Evolutionary conservation across 116 monocot genomes (phyloP), one percentile per base, ranked within the genome.

Genomic region (Zostera marina): DNA sequence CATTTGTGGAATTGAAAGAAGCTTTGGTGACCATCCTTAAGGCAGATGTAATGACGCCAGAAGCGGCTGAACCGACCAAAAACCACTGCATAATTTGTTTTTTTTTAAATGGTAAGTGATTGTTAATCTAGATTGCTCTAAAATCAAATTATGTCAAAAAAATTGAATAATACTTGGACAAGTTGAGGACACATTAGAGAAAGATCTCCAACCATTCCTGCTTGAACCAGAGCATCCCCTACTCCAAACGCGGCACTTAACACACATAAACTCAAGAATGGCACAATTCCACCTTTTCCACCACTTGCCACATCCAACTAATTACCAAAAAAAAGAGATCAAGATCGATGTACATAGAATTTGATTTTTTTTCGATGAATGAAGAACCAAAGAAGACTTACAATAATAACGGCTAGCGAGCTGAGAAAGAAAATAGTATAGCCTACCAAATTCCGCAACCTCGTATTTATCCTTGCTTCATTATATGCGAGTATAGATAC

Each of bases 131-230:
- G n/a, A n/a, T n/a, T n/a, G n/a, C n/a, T n/a, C n/a, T 26, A 1
- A 26, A 26, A 26, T 26, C 4, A 26, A 26, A 26, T 26, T 2
- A 26, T 26, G 4, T 26, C 3, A 2, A 26, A 26, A 26, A 26
- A 26, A 26, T 26, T 26, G 26, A 26, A 40, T 17, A 16, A 52
- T 60, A 85, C 86, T 64, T 86, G 81, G 15, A 86, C 68, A 49
- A 86, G 76, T 42, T 78, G 73, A 9, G 86, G 81, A 20, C 78
- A 73, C 81, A 86, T 86, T 5, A 81, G 52, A 22, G 86, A 81
- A 8, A 86, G 63, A 64, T 86, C 86, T 54, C 86, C 81, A 54
- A 73, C 68, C 78, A 86, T 74, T 38, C 86, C 86, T 46, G 75
- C 86, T 64, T 86, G 72, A 45, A 72, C 72, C 73, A 68, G 73